Conservation (phyloP, 352 stramenopile species). For the Pythium chondricola region DNA sequence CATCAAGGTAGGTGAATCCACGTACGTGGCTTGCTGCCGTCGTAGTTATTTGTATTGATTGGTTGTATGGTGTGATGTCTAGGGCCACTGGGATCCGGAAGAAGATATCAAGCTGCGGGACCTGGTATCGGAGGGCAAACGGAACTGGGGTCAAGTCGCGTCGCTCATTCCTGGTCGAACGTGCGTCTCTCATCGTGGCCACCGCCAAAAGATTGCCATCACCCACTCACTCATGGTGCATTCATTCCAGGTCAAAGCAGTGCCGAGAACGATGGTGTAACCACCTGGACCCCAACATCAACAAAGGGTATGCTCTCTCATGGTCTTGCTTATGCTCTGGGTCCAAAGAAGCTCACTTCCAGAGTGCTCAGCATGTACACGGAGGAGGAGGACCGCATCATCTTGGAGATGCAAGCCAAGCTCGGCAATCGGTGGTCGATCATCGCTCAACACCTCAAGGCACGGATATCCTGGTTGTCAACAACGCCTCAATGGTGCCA, state of each 20-base stretch:
- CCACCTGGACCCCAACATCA: constrained; percentile 89
- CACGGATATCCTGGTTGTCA: constrained; percentile 23
- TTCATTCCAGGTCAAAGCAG: constrained; percentile 79
- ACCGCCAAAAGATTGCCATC: neutral
- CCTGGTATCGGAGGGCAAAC: constrained; percentile 81
- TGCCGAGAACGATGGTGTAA: constrained; percentile 92
- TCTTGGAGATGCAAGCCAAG: constrained; percentile 90
- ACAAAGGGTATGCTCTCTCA: constrained; percentile 91
- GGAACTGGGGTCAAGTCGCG: constrained; percentile 88
- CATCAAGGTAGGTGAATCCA: constrained; percentile 75
- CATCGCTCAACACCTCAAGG: constrained; percentile 88
- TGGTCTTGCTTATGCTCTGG: too few species aligned
- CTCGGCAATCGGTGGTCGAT: constrained; percentile 91
- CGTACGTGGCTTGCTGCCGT: neutral
- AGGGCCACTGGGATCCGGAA: constrained; percentile 90
- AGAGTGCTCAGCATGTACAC: constrained; percentile 62
- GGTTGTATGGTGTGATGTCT: neutral
- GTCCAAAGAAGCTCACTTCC: too few species aligned
- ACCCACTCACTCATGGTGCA: constrained; percentile 9
- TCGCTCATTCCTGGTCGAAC: constrained; percentile 77
- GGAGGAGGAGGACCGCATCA: constrained; percentile 89
- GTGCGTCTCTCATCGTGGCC: constrained; percentile 27
- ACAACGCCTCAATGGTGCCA: too few species aligned
- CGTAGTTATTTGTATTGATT: constrained; percentile 3
- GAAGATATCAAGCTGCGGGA: constrained; percentile 85